phyloP scores from a whole-genome alignment of 352 stramenopile species.

The Globisporangium cystogenes region DNA sequence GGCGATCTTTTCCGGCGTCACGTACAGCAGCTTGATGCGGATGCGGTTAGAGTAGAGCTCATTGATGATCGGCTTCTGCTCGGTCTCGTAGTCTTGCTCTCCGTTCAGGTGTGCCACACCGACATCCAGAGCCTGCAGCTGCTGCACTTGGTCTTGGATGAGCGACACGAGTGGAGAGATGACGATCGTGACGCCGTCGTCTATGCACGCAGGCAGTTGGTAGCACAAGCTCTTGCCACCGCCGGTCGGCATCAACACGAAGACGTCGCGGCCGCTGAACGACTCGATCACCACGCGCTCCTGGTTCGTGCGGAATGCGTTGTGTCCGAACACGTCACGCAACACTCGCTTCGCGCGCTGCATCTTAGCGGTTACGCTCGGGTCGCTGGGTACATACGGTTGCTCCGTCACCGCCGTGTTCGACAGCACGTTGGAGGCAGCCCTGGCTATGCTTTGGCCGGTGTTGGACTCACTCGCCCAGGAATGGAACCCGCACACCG shows the following conservation, averaged over 20 bases:
- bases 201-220: conserved; percentile 72
- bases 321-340: conserved; percentile 94
- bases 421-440: conserved; percentile 7
- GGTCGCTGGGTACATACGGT: conserved; percentile 39
- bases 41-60: conserved; percentile 85
- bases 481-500: conserved; percentile 69
- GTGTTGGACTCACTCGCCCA: conserved; percentile 41
- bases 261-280: conserved; percentile 88
- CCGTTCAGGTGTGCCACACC: conserved; percentile 79
- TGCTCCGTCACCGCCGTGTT: conserved; percentile 11
- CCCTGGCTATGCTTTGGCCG: conserved; percentile 6
- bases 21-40: conserved; percentile 85
- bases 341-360: conserved; percentile 62
- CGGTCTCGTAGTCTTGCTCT: conserved; percentile 84
- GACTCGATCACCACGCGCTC: conserved; percentile 92
- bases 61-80: conserved; percentile 66
- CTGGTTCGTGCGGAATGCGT: conserved; percentile 93
- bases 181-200: conserved; percentile 69
- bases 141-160: conserved; percentile 87
- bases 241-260: conserved; percentile 92
- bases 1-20: conserved; percentile 91
- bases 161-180: conserved; percentile 91
- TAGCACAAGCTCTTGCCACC: conserved; percentile 89
- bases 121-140: conserved; percentile 11
- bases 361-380: conserved; percentile 60